Evolutionary conservation across 768 basidiomycete species (phyloP).

Genomic region (Lactifluus piperatus): DNA sequence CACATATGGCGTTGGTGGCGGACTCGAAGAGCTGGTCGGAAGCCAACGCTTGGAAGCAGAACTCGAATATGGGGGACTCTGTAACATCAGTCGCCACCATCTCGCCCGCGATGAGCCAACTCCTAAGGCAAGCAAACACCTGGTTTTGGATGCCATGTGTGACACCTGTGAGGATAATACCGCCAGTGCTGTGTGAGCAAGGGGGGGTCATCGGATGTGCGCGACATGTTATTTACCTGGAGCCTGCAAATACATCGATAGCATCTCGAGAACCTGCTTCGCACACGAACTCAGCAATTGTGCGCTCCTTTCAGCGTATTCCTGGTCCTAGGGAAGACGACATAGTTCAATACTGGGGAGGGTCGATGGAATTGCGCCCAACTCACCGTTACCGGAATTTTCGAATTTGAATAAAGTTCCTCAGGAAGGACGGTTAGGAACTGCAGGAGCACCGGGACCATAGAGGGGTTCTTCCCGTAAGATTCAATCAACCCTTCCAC

Average conservation of each 20-base stretch:
- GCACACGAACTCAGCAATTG: slow-evolving; percentile 62
- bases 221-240: slow-evolving; percentile 45
- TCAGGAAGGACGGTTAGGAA: slow-evolving; percentile 90
- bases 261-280: slow-evolving; percentile 61
- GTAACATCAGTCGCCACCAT: slow-evolving; percentile 54
- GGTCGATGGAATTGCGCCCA: not conserved
- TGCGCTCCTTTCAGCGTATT: slow-evolving; percentile 54
- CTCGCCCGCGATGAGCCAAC: slow-evolving; percentile 88
- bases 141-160: slow-evolving; percentile 70
- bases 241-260: slow-evolving; percentile 86
- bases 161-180: slow-evolving; percentile 48
- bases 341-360: not conserved
- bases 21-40: slow-evolving; percentile 87
- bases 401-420: slow-evolving; percentile 74
- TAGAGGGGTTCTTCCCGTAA: slow-evolving; percentile 78
- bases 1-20: slow-evolving; percentile 87
- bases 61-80: slow-evolving; percentile 70
- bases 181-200: slow-evolving; percentile 1
- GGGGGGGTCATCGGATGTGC: not conserved
- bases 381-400: slow-evolving; percentile 82
- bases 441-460: slow-evolving; percentile 77
- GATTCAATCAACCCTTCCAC: slow-evolving; percentile 74
- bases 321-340: slow-evolving; percentile 49
- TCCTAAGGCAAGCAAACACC: slow-evolving; percentile 75
- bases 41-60: slow-evolving; percentile 74